Evolutionary conservation across 1,284 basidiomycete genomes (phyloP).

Genomic region (Sphaerobolus stellatus): DNA sequence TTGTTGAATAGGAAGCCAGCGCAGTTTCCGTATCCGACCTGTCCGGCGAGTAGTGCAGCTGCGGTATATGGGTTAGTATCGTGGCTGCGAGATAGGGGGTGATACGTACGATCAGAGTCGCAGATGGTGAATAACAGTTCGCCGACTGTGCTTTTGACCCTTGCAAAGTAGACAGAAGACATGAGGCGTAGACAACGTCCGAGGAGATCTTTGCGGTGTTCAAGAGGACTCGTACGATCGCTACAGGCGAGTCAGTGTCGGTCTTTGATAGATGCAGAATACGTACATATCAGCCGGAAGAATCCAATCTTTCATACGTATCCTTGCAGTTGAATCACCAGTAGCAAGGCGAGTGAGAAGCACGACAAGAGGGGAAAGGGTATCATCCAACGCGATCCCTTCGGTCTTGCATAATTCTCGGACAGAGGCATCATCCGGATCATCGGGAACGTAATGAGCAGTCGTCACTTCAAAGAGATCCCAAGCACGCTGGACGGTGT

Average conservation of each 20-base stretch:
- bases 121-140: slow-evolving; percentile 83
- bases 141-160: slow-evolving; percentile 74
- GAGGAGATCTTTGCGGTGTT: slow-evolving; percentile 67
- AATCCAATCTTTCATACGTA: slow-evolving; percentile 60
- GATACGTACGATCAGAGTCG: slow-evolving; percentile 69
- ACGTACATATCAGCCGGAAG: slow-evolving; percentile 66
- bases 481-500: slow-evolving; percentile 61
- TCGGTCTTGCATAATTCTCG: slow-evolving; percentile 50
- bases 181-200: slow-evolving; percentile 82
- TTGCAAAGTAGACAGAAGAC: slow-evolving; percentile 65
- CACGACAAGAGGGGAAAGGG: slow-evolving; percentile 71
- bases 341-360: slow-evolving; percentile 69
- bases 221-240: slow-evolving; percentile 75
- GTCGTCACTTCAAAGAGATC: slow-evolving; percentile 65
- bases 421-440: slow-evolving; percentile 62
- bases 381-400: slow-evolving; percentile 63
- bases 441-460: slow-evolving; percentile 65
- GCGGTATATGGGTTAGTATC: slow-evolving; percentile 4
- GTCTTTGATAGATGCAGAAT: not conserved
- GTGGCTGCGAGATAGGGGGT: slow-evolving; percentile 7
- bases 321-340: slow-evolving; percentile 57
- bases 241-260: slow-evolving; percentile 24
- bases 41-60: slow-evolving; percentile 68
- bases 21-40: slow-evolving; percentile 90
- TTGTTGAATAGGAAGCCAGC: slow-evolving; percentile 90